Evolutionary conservation across 1,284 basidiomycete species (phyloP).

Genomic region (Neolentinus lepideus): DNA sequence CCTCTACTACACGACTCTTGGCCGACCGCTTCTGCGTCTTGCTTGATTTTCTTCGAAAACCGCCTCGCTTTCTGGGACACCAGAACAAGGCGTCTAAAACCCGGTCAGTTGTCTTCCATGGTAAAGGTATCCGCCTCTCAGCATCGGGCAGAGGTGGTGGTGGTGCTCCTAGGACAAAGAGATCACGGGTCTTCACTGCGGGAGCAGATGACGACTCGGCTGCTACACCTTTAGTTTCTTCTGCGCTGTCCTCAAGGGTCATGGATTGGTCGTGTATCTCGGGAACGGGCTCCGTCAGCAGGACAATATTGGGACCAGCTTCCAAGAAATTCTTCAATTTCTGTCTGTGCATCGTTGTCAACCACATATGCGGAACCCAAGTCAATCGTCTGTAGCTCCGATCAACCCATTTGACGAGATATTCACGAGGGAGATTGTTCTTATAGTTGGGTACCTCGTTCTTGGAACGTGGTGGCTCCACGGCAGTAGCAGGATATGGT

Average conservation of each 20-base stretch:
- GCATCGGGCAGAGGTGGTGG: conserved; percentile 28
- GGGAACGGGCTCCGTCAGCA: conserved; percentile 40
- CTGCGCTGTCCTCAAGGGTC: conserved; percentile 4
- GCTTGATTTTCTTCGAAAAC: conserved; percentile 17
- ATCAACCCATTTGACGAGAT: conserved; percentile 82
- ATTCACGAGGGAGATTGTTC: conserved; percentile 69
- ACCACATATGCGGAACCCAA: conserved; percentile 92
- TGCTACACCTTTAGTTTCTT: too few relatives aligned
- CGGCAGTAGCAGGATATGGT: conserved; percentile 58
- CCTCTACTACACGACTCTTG: conserved; percentile 10
- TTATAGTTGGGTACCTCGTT: conserved; percentile 49
- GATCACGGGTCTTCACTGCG: conserved; percentile 24
- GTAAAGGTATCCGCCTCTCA: conserved; percentile 58
- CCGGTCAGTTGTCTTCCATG: conserved; percentile 78
- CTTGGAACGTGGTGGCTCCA: conserved; percentile 36
- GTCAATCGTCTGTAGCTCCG: conserved; percentile 70
- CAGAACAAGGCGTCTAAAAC: conserved; percentile 72
- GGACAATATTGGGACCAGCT: conserved; percentile 61
- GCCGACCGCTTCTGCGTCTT: conserved; percentile 17
- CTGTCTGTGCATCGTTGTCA: conserved; percentile 50
- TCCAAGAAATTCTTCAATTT: conserved; percentile 76
- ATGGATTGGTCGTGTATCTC: conserved; percentile 21
- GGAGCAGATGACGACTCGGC: conserved; percentile 17
- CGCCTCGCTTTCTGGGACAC: conserved; percentile 22
- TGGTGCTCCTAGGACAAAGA: conserved; percentile 9